Base-by-base conservation (phyloP, 2,329 filamentous ascomycete species). In the Ophiognomonia clavigignenti-juglandacearum region DNA sequence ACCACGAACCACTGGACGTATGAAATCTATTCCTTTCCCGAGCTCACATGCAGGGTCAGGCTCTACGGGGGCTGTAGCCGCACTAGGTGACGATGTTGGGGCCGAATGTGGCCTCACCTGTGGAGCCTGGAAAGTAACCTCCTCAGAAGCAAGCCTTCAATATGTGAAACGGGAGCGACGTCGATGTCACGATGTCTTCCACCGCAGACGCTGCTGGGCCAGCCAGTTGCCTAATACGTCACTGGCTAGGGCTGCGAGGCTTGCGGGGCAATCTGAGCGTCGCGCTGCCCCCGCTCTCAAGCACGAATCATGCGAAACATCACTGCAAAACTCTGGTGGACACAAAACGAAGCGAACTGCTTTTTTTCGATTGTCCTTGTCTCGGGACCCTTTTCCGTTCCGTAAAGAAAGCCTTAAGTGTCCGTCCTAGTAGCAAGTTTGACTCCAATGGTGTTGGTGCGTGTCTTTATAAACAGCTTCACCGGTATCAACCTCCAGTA, bases 381-480 rank as follows among this genome's bases (percentile, higher is more conserved):
- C 43, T 40, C 43, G 32, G 23, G 43, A 39, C 43, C 23, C 43
- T 43, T 34, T 18, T 35, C 23, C 43, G 39, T 34, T 18, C 35
- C n/a, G n/a, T n/a, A 26, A 22, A 49, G 22, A 16, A 20, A 19
- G 42, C 32, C 27, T 36, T 41, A 29, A 35, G 41, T 19, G 35
- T 39, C 32, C 43, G 19, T 49, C 35, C 24, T 45, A 48, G 46
- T 34, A 47, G 35, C 44, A n/a, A n/a, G n/a, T n/a, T 48, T 45
- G 42, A 38, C 49, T 49, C 39, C 45, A 22, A 18, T 20, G 16
- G 42, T 44, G 13, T 8, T 37, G 42, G 43, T 26, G 18, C 45
- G 46, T 51, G n/a, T n/a, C n/a, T 29, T 18, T 42, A 46, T 18
- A 51, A 51, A 51, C 46, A 51, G 27, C 47, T 37, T 32, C 37